Evolutionary conservation across 2,329 filamentous ascomycete genomes (phyloP), one percentile per base, ranked within the genome.

Genomic region (Eutypella sp.): DNA sequence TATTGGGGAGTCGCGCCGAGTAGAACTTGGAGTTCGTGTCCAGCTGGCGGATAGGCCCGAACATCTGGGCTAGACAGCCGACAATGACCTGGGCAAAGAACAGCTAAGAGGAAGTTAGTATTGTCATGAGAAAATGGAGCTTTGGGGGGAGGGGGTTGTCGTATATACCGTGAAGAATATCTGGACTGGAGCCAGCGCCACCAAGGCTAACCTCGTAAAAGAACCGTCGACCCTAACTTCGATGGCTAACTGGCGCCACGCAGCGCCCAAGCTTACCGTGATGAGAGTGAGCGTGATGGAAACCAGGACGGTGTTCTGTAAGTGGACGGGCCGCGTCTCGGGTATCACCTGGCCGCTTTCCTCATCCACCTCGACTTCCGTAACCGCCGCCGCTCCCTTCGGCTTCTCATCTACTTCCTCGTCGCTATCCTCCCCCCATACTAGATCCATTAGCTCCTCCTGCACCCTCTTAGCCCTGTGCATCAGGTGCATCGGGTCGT

Each of bases 11-110:
- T n/a, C 75, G 72, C 1, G 85, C 88, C 0, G 88, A 92, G 68
- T 86, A 93, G 70, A 84, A 92, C 64, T 86, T 87, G 59, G 86
- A 89, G 74, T 93, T 93, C 57, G 76, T 69, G 25, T 75, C 79
- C 63, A 92, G 74, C 61, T 91, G 85, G 40, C 78, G 76, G 46
- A 90, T 79, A 1, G 88, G 87, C 5, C 88, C 88, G 47, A 91
- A 79, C 53, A 86, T 81, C 63, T 91, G 87, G 2, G 84, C 81
- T 57, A 90, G 64, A 60, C 84, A 89, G 49, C 86, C 85, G 42
- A 90, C 71, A 47, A 91, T 85, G 58, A 89, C 86, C 64, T 90
- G 85, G 19, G 75, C 82, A 61, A 92, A 90, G 71, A 92, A 89
- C 57, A 91, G 75, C 36, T 39, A 24, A 37, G 34, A 7, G 29